phyloP scores from a whole-genome alignment of 2,329 filamentous ascomycete genomes.

The Pseudogymnoascus sp. region DNA sequence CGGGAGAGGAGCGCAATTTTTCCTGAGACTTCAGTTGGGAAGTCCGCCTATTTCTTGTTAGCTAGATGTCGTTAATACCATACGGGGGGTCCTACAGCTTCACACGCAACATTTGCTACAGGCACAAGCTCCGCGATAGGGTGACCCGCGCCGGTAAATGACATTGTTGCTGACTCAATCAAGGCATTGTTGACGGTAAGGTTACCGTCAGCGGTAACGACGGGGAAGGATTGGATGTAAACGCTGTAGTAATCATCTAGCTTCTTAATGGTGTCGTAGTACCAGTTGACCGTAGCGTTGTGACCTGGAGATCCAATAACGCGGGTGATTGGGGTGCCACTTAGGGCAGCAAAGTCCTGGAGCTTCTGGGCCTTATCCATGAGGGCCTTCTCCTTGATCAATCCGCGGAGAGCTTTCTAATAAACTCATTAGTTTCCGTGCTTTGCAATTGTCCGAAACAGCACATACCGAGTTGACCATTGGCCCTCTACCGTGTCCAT shows the following conservation, averaged over 20 bases:
- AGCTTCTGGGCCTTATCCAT: slow-evolving; percentile 38
- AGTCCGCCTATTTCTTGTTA: slow-evolving; percentile 12
- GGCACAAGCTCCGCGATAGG: slow-evolving; percentile 13
- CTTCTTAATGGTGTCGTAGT: slow-evolving; percentile 33
- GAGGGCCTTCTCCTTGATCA: slow-evolving; percentile 23
- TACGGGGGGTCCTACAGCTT: slow-evolving; percentile 1
- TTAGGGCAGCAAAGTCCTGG: slow-evolving; percentile 33
- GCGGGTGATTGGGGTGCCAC: slow-evolving; percentile 35
- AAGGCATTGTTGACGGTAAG: slow-evolving; percentile 13
- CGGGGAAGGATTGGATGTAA: slow-evolving; percentile 14
- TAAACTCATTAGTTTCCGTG: neutral
- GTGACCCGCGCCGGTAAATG: slow-evolving; percentile 14
- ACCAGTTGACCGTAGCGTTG: slow-evolving; percentile 39
- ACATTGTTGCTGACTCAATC: slow-evolving; percentile 13
- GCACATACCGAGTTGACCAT: slow-evolving; percentile 2
- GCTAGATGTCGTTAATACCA: neutral
- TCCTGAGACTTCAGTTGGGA: slow-evolving; percentile 23
- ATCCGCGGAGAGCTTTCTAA: neutral
- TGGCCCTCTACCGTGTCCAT: neutral
- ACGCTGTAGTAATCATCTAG: slow-evolving; percentile 32
- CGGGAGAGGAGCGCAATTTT: slow-evolving; percentile 46
- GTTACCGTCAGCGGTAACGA: slow-evolving; percentile 10
- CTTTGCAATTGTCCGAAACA: neutral
- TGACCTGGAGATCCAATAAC: slow-evolving; percentile 38
- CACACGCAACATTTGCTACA: slow-evolving; percentile 19